Evolutionary conservation across 2,329 filamentous ascomycete genomes (phyloP).

Genomic region (Colletotrichum gigasporum): DNA sequence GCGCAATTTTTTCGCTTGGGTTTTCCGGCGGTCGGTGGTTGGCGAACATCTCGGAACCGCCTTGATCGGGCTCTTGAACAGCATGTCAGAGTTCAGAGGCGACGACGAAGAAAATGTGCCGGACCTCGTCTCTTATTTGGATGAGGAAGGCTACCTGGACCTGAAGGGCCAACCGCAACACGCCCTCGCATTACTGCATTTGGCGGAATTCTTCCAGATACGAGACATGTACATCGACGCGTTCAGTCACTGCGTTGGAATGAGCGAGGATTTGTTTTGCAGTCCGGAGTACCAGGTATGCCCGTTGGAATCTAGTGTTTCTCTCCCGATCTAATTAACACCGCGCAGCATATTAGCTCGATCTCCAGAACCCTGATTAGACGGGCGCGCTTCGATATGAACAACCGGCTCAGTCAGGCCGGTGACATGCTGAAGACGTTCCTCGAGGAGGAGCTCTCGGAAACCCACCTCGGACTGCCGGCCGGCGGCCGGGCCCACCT

Average conservation of each 20-base stretch:
- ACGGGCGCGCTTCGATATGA: slow-evolving; percentile 71
- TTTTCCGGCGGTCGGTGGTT: slow-evolving; percentile 72
- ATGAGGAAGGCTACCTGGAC: slow-evolving; percentile 75
- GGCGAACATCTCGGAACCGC: slow-evolving; percentile 72
- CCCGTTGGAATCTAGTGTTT: slow-evolving; percentile 17
- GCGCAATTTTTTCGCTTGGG: slow-evolving; percentile 80
- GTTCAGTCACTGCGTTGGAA: slow-evolving; percentile 82
- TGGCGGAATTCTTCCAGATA: slow-evolving; percentile 73
- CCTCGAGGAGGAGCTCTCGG: slow-evolving; percentile 75
- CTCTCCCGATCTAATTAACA: slow-evolving; percentile 35
- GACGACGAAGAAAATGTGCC: slow-evolving; percentile 63
- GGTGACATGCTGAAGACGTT: slow-evolving; percentile 71
- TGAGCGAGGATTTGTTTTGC: slow-evolving; percentile 69
- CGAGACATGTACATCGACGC: slow-evolving; percentile 76
- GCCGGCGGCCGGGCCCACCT: slow-evolving; percentile 71
- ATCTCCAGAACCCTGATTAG: slow-evolving; percentile 73
- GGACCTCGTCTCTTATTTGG: slow-evolving; percentile 72
- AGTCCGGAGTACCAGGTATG: slow-evolving; percentile 71
- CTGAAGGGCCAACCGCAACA: slow-evolving; percentile 73
- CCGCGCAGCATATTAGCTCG: slow-evolving; percentile 54
- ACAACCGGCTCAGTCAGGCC: slow-evolving; percentile 67
- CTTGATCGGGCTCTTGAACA: slow-evolving; percentile 71
- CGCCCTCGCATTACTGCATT: slow-evolving; percentile 72
- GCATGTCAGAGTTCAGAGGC: slow-evolving; percentile 70
- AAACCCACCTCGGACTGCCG: slow-evolving; percentile 71